Evolutionary conservation across 192 early-diverging fungal species (phyloP).

Genomic region (Irineochytrium annulatum): DNA sequence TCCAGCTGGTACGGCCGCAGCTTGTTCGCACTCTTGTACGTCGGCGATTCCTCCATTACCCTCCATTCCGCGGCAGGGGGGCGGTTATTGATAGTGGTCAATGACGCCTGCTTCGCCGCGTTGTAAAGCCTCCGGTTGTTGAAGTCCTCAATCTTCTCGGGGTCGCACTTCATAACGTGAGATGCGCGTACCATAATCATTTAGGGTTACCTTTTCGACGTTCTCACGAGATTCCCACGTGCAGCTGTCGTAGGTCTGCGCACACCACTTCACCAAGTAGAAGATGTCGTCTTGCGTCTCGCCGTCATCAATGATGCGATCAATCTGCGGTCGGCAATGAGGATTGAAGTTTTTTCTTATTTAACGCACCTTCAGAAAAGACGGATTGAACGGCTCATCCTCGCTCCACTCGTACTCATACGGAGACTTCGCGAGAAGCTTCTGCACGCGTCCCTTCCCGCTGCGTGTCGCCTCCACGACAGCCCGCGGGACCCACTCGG

Average conservation of each 20-base stretch:
- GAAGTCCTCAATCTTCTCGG: slow-evolving; percentile 63
- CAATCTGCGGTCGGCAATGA: slow-evolving; percentile 43
- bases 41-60: slow-evolving; percentile 61
- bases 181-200: background rate
- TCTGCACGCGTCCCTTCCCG: slow-evolving; percentile 67
- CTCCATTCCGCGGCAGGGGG: slow-evolving; percentile 45
- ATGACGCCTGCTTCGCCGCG: slow-evolving; percentile 39
- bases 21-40: slow-evolving; percentile 65
- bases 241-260: slow-evolving; percentile 61
- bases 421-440: slow-evolving; percentile 65
- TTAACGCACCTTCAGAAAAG: slow-evolving; percentile 52
- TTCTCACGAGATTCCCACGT: slow-evolving; percentile 70
- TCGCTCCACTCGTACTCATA: slow-evolving; percentile 54
- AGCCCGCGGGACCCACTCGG: slow-evolving; percentile 63
- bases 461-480: slow-evolving; percentile 50
- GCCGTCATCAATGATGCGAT: slow-evolving; percentile 81
- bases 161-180: slow-evolving; percentile 43
- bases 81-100: slow-evolving; percentile 25
- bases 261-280: slow-evolving; percentile 76
- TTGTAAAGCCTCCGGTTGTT: slow-evolving; percentile 55
- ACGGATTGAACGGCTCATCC: slow-evolving; percentile 61
- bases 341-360: background rate
- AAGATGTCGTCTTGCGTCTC: slow-evolving; percentile 62
- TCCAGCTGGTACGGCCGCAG: slow-evolving; percentile 76
- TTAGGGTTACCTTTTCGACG: slow-evolving; percentile 42